A percentile compares a stretch with the other conserved stretches of the same genome.
phyloP scores from a whole-genome alignment of 1,284 basidiomycete genomes.

The Leucoagaricus sp. region DNA sequence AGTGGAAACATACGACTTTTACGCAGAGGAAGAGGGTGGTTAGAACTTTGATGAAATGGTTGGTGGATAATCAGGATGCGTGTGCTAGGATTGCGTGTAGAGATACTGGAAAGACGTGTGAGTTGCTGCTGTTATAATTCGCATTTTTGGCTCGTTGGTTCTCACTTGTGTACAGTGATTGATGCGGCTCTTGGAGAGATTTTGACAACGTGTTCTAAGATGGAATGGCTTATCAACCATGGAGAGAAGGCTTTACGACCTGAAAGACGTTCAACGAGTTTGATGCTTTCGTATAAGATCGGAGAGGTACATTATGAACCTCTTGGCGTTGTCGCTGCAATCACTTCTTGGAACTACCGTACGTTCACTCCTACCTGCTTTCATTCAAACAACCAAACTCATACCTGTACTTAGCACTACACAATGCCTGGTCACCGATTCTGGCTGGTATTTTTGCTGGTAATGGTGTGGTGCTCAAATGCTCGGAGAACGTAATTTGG shows the following conservation, averaged over 20 bases:
- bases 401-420: slow-evolving; percentile 60
- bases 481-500: slow-evolving; percentile 92
- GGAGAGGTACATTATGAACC: slow-evolving; percentile 88
- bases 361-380: slow-evolving; percentile 30
- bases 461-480: slow-evolving; percentile 91
- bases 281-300: slow-evolving; percentile 86
- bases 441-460: slow-evolving; percentile 89
- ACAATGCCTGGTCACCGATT: slow-evolving; percentile 94
- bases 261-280: slow-evolving; percentile 69
- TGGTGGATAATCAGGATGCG: slow-evolving; percentile 83
- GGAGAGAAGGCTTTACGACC: slow-evolving; percentile 78
- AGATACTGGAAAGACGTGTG: slow-evolving; percentile 95
- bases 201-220: slow-evolving; percentile 84
- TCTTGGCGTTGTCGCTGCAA: slow-evolving; percentile 89
- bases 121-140: slow-evolving; percentile 32
- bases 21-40: slow-evolving; percentile 79
- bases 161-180: slow-evolving; percentile 54
- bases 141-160: not conserved
- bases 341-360: slow-evolving; percentile 96
- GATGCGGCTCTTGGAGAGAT: slow-evolving; percentile 92
- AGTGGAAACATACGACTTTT: slow-evolving; percentile 77
- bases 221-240: slow-evolving; percentile 84
- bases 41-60: slow-evolving; percentile 87
- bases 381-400: not conserved
- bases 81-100: slow-evolving; percentile 90